phyloP scores from a whole-genome alignment of 805 yeast genomes.

The Kluyveromyces lactis region DNA sequence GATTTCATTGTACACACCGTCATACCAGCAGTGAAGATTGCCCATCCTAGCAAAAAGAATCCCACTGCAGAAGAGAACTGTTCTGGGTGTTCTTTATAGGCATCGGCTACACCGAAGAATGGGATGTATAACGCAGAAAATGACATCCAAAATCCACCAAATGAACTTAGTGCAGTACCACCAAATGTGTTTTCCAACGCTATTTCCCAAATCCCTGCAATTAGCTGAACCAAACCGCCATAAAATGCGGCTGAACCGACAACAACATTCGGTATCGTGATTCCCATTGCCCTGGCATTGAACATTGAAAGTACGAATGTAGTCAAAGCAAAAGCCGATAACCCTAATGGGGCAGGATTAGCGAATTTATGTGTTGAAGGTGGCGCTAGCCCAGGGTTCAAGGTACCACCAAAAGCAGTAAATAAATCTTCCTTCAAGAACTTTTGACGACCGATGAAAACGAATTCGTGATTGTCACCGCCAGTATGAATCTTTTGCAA shows the following conservation, averaged over 20 bases:
- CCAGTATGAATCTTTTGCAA: conserved; percentile 15
- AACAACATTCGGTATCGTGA: conserved; percentile 43
- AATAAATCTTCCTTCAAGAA: conserved; percentile 53
- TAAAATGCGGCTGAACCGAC: conserved; percentile 53
- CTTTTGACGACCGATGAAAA: conserved; percentile 64
- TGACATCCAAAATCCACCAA: conserved; percentile 65
- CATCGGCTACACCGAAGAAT: conserved; percentile 50
- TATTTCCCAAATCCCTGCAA: conserved; percentile 63
- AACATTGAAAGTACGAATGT: conserved; percentile 51
- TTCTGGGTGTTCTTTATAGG: conserved; percentile 36
- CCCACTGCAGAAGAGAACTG: conserved; percentile 46
- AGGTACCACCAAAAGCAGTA: conserved; percentile 74
- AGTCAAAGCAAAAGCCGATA: conserved; percentile 53
- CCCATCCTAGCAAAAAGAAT: conserved; percentile 54
- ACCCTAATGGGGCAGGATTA: conserved; percentile 60
- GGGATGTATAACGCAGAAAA: conserved; percentile 52
- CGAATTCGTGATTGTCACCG: conserved; percentile 50
- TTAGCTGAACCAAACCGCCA: conserved; percentile 52
- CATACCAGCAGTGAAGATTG: conserved; percentile 49
- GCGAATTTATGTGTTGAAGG: conserved; percentile 52
- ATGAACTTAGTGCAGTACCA: conserved; percentile 53
- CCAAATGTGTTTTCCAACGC: conserved; percentile 60
- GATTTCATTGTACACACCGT: conserved; percentile 51
- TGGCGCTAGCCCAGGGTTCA: conserved; percentile 58
- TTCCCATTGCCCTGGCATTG: conserved; percentile 48